Conservation (phyloP, 768 basidiomycete species). For the Pulveroboletus sp. region DNA sequence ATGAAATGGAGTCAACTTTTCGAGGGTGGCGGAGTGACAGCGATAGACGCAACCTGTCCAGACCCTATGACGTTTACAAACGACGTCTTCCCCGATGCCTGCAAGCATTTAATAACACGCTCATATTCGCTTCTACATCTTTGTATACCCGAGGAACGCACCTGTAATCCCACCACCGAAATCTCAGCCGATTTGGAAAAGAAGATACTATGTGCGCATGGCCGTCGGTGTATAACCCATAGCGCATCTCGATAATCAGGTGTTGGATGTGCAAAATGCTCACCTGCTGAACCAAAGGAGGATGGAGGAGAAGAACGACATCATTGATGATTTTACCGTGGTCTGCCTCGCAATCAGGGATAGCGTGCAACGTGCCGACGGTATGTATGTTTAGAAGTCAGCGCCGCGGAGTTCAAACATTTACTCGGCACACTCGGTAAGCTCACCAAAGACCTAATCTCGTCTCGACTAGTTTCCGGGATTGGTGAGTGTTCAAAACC, state of each 20-base stretch:
- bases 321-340: slow-evolving; percentile 14
- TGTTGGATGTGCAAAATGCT: slow-evolving; percentile 1
- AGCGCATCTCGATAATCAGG: neutral
- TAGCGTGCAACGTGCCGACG: neutral
- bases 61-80: slow-evolving; percentile 89
- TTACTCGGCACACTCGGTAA: too few species aligned
- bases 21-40: neutral
- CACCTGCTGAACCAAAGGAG: slow-evolving; percentile 55
- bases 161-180: slow-evolving; percentile 89
- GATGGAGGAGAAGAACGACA: slow-evolving; percentile 50
- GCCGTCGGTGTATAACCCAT: neutral
- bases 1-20: neutral
- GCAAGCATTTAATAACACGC: neutral
- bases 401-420: slow-evolving; percentile 14
- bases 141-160: slow-evolving; percentile 20
- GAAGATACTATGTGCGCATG: slow-evolving; percentile 51
- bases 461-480: too few species aligned
- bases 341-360: neutral
- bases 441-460: too few species aligned
- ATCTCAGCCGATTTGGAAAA: slow-evolving; percentile 86
- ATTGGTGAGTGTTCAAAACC: neutral
- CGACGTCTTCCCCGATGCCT: slow-evolving; percentile 95
- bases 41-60: slow-evolving; percentile 48
- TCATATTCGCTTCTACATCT: neutral
- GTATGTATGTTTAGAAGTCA: slow-evolving; percentile 1